Base-by-base conservation (phyloP, 2,329 filamentous ascomycete species). In the Pyrenochaeta sp. region DNA sequence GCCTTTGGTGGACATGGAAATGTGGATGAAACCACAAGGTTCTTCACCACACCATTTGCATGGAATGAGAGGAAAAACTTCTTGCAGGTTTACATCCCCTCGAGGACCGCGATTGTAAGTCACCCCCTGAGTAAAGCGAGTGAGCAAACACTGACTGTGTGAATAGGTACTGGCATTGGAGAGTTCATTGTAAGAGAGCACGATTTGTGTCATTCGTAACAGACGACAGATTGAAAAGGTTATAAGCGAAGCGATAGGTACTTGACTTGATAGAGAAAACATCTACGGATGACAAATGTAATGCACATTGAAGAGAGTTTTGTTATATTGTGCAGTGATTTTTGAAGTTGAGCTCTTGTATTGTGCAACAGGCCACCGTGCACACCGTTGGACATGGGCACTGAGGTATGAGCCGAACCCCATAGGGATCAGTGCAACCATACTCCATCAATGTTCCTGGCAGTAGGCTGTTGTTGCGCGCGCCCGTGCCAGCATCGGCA, bases 1-100 rank as follows among this genome's bases (percentile, higher is more conserved):
- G 85, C 86, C 1, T 91, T 92, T 66, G 95, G 95, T 23, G 95
- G 95, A 0, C 86, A 91, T 61, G 86, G 85, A 27, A 86, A 93
- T 27, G 85, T 97, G 45, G 87, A 91, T 50, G 87, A 91, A 61
- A 84, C 79, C n/a, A 95, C 91, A 2, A 83, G 91, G 30, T 98
- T 95, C 82, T 97, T 97, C 75, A 98, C 95, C 0, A 96, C 92
- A 4, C 86, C 92, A 12, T 86, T 97, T 79, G 84, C 85, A 58
- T 98, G 95, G 95, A 98, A 98, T 72, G 86, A 85, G 12, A 83
- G 95, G 58, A 89, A 85, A 80, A 98, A 98, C 77, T 97, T 91
- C 80, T 86, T 91, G 42, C 95, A 98, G 74, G 85, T 97, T 47
- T 99, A 99, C 74, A 86, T 96, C 56, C 94, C 94, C 14, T 86